A percentile compares a stretch with the other conserved stretches of the same genome.
Conservation (phyloP, 1,284 basidiomycete species). For the Tremellales sp. region DNA sequence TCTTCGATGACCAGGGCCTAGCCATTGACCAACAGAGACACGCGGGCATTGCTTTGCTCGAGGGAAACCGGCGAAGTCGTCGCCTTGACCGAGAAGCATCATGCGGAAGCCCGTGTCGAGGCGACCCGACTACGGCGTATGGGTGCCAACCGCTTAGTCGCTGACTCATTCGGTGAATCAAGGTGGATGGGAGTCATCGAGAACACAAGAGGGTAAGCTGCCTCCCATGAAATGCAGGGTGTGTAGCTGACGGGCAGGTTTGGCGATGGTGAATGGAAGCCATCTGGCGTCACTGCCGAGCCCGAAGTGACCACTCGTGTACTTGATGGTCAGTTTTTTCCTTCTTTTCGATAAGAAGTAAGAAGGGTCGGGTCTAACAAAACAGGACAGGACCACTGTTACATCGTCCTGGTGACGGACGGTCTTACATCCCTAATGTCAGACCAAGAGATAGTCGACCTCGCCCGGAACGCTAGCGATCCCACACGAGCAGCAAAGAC, state of each 20-base stretch:
- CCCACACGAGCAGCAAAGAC: constrained; percentile 76
- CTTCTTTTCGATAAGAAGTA: neutral
- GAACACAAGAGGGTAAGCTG: constrained; percentile 75
- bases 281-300: constrained; percentile 87
- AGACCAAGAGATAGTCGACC: constrained; percentile 91
- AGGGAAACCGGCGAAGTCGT: constrained; percentile 66
- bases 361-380: no score
- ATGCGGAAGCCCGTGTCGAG: constrained; percentile 84
- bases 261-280: constrained; percentile 86
- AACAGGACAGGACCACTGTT: constrained; percentile 69
- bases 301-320: constrained; percentile 83
- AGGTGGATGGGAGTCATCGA: constrained; percentile 94
- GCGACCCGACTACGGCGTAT: constrained; percentile 77
- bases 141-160: constrained; percentile 76
- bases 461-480: constrained; percentile 66
- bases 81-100: constrained; percentile 85
- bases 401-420: constrained; percentile 77
- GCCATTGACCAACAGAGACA: constrained; percentile 62
- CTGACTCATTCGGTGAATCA: constrained; percentile 92
- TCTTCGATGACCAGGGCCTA: neutral
- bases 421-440: constrained; percentile 86
- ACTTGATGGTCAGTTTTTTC: constrained; percentile 59
- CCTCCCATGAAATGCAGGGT: neutral
- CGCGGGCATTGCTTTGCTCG: constrained; percentile 76
- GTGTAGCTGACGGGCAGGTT: constrained; percentile 56